phyloP scores from a whole-genome alignment of 2,329 filamentous ascomycete genomes.

The Fusarium metavorans region DNA sequence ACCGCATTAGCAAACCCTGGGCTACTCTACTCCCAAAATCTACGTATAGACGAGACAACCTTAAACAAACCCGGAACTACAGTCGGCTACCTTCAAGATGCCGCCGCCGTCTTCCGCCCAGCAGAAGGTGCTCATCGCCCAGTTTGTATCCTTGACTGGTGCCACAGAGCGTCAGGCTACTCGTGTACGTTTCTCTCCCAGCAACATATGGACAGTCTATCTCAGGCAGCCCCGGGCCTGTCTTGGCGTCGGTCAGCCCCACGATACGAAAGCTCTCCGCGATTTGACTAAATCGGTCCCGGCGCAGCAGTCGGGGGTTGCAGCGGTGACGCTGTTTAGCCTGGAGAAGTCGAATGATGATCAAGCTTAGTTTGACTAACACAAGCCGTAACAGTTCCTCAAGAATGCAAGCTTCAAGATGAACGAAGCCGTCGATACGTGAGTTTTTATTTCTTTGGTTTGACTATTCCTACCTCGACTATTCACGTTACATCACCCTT shows the following conservation, averaged over 20 bases:
- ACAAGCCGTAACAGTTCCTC: constrained; percentile 55
- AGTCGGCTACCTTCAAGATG: constrained; percentile 44
- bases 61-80: not conserved
- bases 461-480: constrained; percentile 25
- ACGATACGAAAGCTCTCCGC: constrained; percentile 25
- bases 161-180: constrained; percentile 57
- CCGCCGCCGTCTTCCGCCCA: constrained; percentile 52
- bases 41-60: not conserved
- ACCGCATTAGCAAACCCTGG: not conserved
- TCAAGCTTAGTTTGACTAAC: constrained; percentile 40
- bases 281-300: constrained; percentile 6
- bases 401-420: constrained; percentile 63
- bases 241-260: constrained; percentile 9
- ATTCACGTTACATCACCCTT: constrained; percentile 1
- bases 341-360: constrained; percentile 23
- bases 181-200: constrained; percentile 53
- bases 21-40: constrained; percentile 2
- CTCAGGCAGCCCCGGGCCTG: constrained; percentile 11
- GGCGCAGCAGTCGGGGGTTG: constrained; percentile 25
- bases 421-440: constrained; percentile 68
- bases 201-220: not conserved
- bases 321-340: constrained; percentile 36
- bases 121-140: constrained; percentile 55
- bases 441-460: constrained; percentile 53
- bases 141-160: constrained; percentile 60